These are phyloP conservation scores for Chondrostereum purpureum DNA, from an alignment of 1,284 basidiomycete genomes.

Conservation along the genomic window DNA sequence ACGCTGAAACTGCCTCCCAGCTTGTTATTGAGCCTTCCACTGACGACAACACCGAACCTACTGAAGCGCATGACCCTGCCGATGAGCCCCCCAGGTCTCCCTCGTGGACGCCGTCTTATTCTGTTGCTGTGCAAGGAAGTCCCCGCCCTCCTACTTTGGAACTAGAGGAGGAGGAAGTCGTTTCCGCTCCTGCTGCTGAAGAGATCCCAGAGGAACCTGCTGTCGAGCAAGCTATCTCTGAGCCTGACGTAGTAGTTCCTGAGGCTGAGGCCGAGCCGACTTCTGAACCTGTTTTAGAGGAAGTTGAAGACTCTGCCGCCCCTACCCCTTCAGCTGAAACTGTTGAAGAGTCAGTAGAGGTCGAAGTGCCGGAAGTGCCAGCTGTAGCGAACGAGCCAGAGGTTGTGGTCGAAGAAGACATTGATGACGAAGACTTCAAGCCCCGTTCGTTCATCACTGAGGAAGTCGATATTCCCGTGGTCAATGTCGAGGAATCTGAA, in stretches of 20 bases:
- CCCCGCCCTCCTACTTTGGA: not conserved
- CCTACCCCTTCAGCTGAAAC: not conserved
- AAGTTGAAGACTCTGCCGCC: not conserved
- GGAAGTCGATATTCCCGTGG: no score
- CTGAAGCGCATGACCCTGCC: not conserved
- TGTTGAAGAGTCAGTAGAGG: not conserved
- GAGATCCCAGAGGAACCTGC: slow-evolving; percentile 1
- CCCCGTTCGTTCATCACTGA: no score
- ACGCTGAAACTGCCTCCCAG: not conserved
- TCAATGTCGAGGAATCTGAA: no score
- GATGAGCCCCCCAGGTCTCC: not conserved
- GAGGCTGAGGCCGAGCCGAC: not conserved
- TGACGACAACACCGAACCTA: no score
- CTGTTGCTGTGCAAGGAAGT: not conserved
- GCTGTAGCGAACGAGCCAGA: no score
- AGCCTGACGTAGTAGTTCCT: not conserved
- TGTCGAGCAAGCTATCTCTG: not conserved
- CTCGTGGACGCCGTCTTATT: not conserved
- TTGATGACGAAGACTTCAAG: no score
- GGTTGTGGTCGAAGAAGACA: no score
- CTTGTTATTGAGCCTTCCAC: not conserved
- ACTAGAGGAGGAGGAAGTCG: not conserved
- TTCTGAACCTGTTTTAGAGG: not conserved
- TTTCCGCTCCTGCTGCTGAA: no score
- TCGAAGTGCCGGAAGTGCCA: not conserved